Evolutionary conservation across 192 early-diverging fungal species (phyloP), one percentile per base, ranked within the genome.

Genomic region (Podila clonocystis): DNA sequence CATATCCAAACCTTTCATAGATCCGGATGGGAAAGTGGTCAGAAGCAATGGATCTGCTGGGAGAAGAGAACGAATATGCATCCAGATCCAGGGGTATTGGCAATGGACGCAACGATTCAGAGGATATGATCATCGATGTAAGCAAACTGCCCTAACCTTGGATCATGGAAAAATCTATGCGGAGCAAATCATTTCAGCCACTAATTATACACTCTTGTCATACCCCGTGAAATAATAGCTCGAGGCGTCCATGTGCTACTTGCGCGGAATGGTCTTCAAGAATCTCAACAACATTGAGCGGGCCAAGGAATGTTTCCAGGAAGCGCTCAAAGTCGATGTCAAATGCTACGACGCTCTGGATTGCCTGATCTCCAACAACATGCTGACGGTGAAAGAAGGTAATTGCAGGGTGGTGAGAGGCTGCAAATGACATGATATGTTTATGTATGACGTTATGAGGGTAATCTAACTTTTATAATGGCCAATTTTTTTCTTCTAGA

Each of bases 281-380:
- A 70, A 87, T 36, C 62, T 86, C 34, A 78, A 84, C 26, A 84
- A 91, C 65, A 67, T 83, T 48, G 84, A 79, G 2, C 62, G 75
- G 22, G 93, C 92, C 13, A 89, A 89, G 41, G 83, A 88, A 8
- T 84, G 84, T 67, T 92, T 88, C 61, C 89, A 90, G 52, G 85
- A 89, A 64, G 89, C 94, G 30, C 68, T 95, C 6, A 45, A 57
- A 17, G 65, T 89, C 0, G 94, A 95, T 75, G 84, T 91, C 20
- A 86, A 88, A 45, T 93, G 91, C 63, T 86, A 85, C 63, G 91
- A 94, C 87, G 91, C 92, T 6, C 80, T 91, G 49, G 70, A 93
- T 31, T 82, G 76, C 36, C 70, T 94, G 48, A 58, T 90, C 0
- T 79, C 78, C 11, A 83, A 89, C 70, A 85, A 91, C 62, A 87